Evolutionary conservation across 495 filamentous ascomycete genomes (phyloP).

Genomic region (Penicillium canescens): DNA sequence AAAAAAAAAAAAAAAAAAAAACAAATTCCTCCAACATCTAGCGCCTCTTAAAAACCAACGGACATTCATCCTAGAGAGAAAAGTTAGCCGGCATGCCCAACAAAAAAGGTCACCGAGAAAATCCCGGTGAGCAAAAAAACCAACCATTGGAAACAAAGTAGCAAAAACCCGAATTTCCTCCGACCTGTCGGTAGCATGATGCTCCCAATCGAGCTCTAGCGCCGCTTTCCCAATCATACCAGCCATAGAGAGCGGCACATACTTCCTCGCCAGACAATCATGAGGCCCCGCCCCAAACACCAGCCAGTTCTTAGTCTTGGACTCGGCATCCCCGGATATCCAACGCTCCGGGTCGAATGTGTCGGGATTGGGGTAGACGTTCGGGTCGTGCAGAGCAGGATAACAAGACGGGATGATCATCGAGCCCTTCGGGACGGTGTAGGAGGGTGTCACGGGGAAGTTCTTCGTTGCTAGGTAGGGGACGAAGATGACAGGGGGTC

Average conservation of each 20-base stretch:
- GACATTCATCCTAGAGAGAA: constrained; percentile 52
- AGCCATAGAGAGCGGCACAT: constrained; percentile 81
- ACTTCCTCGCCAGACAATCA: constrained; percentile 88
- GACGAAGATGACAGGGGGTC: constrained; percentile 94
- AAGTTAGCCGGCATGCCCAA: not conserved
- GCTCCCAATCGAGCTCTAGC: constrained; percentile 79
- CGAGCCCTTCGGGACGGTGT: constrained; percentile 83
- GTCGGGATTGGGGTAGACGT: constrained; percentile 83
- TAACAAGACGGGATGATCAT: constrained; percentile 91
- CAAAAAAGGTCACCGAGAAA: not conserved
- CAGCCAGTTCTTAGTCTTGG: constrained; percentile 90
- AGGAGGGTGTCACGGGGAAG: constrained; percentile 81
- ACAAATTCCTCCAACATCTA: constrained; percentile 1
- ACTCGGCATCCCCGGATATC: constrained; percentile 85
- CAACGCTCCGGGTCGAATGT: constrained; percentile 82
- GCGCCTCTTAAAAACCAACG: constrained; percentile 58
- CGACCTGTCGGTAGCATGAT: constrained; percentile 70
- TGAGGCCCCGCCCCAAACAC: constrained; percentile 93
- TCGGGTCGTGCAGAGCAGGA: constrained; percentile 84
- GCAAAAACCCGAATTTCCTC: constrained; percentile 97
- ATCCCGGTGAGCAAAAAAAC: constrained; percentile 29
- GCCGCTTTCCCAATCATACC: constrained; percentile 87
- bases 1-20: not conserved
- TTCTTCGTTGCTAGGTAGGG: constrained; percentile 86
- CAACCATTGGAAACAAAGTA: constrained; percentile 89